These are phyloP conservation scores for Erucastrum elatum DNA, from an alignment of 345 rosid species.

Conservation along the genomic window DNA sequence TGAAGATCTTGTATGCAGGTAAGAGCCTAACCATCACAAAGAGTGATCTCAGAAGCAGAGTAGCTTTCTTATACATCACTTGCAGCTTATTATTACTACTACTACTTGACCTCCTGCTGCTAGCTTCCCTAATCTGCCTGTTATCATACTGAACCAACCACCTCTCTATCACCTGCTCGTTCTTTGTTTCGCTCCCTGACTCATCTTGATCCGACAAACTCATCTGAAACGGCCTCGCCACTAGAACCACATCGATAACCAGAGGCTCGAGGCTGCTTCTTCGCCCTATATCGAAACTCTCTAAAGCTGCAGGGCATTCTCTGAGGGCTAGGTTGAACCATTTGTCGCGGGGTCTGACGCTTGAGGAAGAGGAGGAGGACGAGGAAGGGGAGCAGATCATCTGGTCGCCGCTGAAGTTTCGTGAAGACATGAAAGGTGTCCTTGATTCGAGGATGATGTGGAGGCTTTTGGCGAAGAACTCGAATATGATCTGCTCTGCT, in stretches of 20 bases:
- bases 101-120: conserved; percentile 59
- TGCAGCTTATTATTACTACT: conserved; percentile 57
- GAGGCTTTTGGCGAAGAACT: conserved; percentile 86
- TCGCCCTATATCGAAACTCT: conserved; percentile 77
- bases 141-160: conserved; percentile 88
- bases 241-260: conserved; percentile 86
- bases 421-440: conserved; percentile 76
- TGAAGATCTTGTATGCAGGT: conserved; percentile 86
- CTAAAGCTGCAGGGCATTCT: conserved; percentile 82
- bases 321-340: conserved; percentile 94
- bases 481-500: conserved; percentile 85
- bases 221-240: conserved; percentile 46
- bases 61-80: conserved; percentile 71
- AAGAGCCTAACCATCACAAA: conserved; percentile 81
- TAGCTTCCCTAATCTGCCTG: conserved; percentile 55
- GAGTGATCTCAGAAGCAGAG: conserved; percentile 80
- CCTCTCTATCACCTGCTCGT: conserved; percentile 80
- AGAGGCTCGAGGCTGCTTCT: conserved; percentile 75
- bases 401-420: conserved; percentile 84
- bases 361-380: conserved; percentile 79
- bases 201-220: conserved; percentile 67
- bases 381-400: conserved; percentile 51
- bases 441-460: conserved; percentile 91
- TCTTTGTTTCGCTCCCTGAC: conserved; percentile 49
- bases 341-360: conserved; percentile 83